Evolutionary conservation across 2,329 filamentous ascomycete genomes (phyloP), one percentile per base, ranked within the genome.

Genomic region (Claviceps monticola): DNA sequence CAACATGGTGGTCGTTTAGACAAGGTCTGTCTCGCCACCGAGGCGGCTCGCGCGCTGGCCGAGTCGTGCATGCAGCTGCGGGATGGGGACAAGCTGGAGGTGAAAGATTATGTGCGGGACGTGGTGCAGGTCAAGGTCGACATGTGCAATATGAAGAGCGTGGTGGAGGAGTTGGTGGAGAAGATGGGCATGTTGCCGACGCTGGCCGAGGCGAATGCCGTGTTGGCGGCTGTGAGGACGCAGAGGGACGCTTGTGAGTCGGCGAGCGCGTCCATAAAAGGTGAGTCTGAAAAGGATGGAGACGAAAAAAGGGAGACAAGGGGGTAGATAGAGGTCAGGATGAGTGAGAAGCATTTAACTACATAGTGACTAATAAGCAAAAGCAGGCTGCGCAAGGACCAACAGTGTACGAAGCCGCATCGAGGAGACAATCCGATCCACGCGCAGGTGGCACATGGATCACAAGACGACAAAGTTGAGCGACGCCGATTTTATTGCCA

Each of bases 401-500:
- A 42, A 42, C 7, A n/a, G 51, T 14, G 49, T 55, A 43, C 56
- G 58, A 5, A 48, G 49, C 4, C 66, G 67, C 39, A 64, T 70
- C 45, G 53, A 59, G n/a, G 66, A 69, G 39, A 54, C 65, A 17
- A 60, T 69, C 53, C 57, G 57, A 49, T 69, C 67, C 0, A 69
- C 67, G 11, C 62, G 65, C 43, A 64, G 67, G 41, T 70, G 67
- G 67, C 66, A 70, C 54, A 59, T 59, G 29, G 66, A 69, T 34
- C 64, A 66, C 58, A 69, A 69, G 50, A 61, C 56, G 5, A 68
- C 65, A 2, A 46, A 42, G 26, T 55, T 62, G 42, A 37, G 54
- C n/a, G 66, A 69, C 36, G 58, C 57, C 16, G 51, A 54, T 9
- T 70, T 69, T 48, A 57, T 59, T 26, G 54, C 55, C 16, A 60